Conservation (phyloP, 108 stramenopile genomes). For the Skeletonema tropicum region DNA sequence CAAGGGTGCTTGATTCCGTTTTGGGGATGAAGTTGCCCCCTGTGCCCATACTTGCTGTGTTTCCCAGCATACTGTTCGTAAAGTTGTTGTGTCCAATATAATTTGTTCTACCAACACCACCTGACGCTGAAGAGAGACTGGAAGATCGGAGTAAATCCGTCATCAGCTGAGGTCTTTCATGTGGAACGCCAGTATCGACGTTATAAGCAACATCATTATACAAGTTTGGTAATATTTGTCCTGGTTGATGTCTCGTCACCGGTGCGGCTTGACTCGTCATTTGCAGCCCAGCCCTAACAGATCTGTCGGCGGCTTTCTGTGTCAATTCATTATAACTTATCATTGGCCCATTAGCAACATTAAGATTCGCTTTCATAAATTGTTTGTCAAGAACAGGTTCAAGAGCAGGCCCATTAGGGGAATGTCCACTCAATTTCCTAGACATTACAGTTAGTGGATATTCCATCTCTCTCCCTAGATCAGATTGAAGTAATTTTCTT, state of each 20-base stretch:
- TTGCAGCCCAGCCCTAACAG: not conserved
- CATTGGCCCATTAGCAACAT: not conserved
- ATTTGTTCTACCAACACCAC: not conserved
- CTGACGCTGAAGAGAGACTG: not conserved
- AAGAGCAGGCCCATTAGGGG: no score
- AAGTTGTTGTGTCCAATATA: not conserved
- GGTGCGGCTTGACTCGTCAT: not conserved
- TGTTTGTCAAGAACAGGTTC: not conserved
- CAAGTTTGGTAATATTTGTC: not conserved
- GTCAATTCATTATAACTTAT: not conserved
- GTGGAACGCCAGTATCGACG: not conserved
- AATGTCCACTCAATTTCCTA: not conserved
- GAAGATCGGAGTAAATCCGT: not conserved
- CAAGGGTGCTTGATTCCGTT: not conserved
- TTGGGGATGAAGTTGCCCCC: not conserved
- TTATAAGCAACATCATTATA: not conserved
- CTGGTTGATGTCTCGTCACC: not conserved
- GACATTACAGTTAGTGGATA: not conserved
- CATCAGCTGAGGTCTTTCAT: not conserved
- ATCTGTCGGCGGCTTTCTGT: not conserved
- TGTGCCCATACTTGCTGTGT: not conserved
- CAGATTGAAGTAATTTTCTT: not conserved
- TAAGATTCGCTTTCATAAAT: not conserved
- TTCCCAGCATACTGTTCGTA: slow-evolving; percentile 1
- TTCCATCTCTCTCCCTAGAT: not conserved